Evolutionary conservation across 2,329 filamentous ascomycete species (phyloP).

Genomic region (Metarhizium anisopliae): DNA sequence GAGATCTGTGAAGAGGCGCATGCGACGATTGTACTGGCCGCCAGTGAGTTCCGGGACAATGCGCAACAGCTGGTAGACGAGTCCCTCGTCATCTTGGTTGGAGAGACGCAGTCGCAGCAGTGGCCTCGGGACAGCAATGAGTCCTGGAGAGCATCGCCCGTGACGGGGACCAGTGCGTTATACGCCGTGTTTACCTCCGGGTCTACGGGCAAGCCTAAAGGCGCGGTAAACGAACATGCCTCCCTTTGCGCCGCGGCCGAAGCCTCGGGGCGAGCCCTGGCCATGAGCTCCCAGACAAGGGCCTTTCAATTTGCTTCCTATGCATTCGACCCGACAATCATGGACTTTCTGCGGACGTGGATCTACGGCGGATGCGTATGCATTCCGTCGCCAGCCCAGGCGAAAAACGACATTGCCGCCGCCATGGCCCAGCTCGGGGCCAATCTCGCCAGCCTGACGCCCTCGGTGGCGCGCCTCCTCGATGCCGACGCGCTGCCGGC

Average conservation of each 20-base stretch:
- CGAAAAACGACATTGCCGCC: conserved; percentile 6
- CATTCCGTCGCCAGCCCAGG: conserved; percentile 5
- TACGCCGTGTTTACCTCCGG: conserved; percentile 15
- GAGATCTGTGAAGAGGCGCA: background rate
- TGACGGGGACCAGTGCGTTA: too few species aligned
- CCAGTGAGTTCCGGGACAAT: too few species aligned
- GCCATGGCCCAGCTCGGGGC: conserved; percentile 5
- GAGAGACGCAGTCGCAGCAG: too few species aligned
- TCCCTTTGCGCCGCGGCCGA: conserved; percentile 3
- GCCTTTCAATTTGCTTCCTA: conserved; percentile 10
- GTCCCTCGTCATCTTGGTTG: too few species aligned
- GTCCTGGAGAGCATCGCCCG: background rate
- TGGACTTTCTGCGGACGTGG: background rate
- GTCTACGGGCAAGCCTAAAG: conserved; percentile 13
- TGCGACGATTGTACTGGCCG: background rate
- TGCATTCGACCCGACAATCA: background rate
- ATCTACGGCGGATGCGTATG: conserved; percentile 5
- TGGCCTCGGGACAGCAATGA: background rate
- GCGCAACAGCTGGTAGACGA: too few species aligned
- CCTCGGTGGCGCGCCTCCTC: conserved; percentile 6
- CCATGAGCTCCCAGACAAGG: background rate
- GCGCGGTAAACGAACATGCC: conserved; percentile 11
- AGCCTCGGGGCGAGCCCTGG: background rate
- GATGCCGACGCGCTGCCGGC: background rate
- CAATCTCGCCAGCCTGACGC: conserved; percentile 6